Conservation (phyloP, 108 stramenopile species). For the Aurantiochytrium sp. region DNA sequence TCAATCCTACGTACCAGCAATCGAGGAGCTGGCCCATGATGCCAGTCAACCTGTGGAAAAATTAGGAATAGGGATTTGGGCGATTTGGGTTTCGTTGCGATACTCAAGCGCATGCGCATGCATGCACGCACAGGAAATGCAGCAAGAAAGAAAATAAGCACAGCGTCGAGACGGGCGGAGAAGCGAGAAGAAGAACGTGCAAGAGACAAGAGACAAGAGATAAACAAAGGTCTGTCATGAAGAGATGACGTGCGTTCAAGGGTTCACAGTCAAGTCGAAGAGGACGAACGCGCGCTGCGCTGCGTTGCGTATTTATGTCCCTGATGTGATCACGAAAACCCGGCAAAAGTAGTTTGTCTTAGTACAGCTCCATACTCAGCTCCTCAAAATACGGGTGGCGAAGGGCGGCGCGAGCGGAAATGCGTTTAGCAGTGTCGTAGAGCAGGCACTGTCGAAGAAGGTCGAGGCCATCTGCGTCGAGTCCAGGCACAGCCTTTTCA, state of each 20-base stretch:
- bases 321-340: background rate
- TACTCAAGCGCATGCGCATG: too few species aligned
- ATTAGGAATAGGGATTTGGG: too few species aligned
- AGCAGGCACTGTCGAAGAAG: conserved; percentile 53
- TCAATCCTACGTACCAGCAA: background rate
- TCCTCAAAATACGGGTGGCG: conserved; percentile 94
- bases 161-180: too few species aligned
- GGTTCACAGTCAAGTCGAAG: too few species aligned
- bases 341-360: background rate
- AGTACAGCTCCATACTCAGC: conserved; percentile 66
- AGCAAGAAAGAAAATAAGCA: too few species aligned
- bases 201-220: too few species aligned
- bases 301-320: too few species aligned
- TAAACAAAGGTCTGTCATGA: too few species aligned
- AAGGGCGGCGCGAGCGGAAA: conserved; percentile 83
- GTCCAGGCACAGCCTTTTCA: background rate
- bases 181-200: too few species aligned
- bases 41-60: background rate
- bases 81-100: too few species aligned
- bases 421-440: conserved; percentile 88
- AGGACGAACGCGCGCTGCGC: background rate
- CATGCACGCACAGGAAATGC: too few species aligned
- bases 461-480: background rate
- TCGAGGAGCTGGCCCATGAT: conserved; percentile 2
- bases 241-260: too few species aligned